phyloP scores from a whole-genome alignment of 202 grass and related monocot genomes.

The Brachypodium distachyon region DNA sequence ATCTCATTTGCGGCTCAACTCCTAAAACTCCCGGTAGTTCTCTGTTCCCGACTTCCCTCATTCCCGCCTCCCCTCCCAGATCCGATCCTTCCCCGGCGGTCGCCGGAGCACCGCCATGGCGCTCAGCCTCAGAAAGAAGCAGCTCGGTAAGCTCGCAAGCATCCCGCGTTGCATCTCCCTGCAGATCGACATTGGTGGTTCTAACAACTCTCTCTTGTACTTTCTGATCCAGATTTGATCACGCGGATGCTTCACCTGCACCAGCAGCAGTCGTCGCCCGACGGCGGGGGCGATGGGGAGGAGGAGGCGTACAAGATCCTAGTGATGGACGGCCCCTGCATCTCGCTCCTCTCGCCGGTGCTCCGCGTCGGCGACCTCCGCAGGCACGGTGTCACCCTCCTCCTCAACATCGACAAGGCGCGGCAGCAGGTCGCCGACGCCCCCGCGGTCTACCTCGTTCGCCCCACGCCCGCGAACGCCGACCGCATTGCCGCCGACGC shows the following conservation, averaged over 20 bases:
- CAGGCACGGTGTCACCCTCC: slow-evolving; percentile 5
- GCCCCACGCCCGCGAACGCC: slow-evolving; percentile 37
- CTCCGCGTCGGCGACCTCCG: background rate
- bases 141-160: slow-evolving; percentile 52
- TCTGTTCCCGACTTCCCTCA: too few species aligned
- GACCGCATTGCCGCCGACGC: slow-evolving; percentile 70
- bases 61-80: background rate
- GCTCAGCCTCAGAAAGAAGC: slow-evolving; percentile 88
- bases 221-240: slow-evolving; percentile 55
- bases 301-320: slow-evolving; percentile 9
- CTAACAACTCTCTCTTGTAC: slow-evolving; percentile 1
- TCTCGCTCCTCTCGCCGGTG: slow-evolving; percentile 5
- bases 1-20: too few species aligned
- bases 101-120: slow-evolving; percentile 18
- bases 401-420: slow-evolving; percentile 13
- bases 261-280: background rate
- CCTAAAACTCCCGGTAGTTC: too few species aligned
- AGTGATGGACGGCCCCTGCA: background rate
- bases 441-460: slow-evolving; percentile 7
- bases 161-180: background rate
- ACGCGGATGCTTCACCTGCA: slow-evolving; percentile 67
- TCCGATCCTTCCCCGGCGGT: slow-evolving; percentile 5
- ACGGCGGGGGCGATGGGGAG: background rate
- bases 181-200: background rate
- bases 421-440: slow-evolving; percentile 1